phyloP scores from a whole-genome alignment of 2,329 filamentous ascomycete genomes.

The Fusarium sp. region DNA sequence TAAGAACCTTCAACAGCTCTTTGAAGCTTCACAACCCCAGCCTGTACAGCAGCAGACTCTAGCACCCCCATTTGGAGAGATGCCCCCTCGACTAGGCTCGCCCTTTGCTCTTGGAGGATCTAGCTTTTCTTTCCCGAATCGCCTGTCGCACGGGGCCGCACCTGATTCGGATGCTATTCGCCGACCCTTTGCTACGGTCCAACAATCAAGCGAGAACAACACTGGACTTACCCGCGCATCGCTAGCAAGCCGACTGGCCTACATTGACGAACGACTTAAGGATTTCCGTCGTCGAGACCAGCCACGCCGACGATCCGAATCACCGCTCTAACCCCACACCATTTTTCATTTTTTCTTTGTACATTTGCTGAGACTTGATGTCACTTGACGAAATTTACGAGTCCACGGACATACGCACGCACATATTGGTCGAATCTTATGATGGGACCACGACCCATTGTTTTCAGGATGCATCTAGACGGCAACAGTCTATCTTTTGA shows the following conservation, averaged over 20 bases:
- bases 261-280: conserved; percentile 68
- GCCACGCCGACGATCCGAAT: conserved; percentile 60
- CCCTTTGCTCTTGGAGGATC: conserved; percentile 64
- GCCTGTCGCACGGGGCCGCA: conserved; percentile 60
- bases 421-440: conserved; percentile 29
- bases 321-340: conserved; percentile 55
- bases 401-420: conserved; percentile 34
- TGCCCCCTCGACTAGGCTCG: conserved; percentile 66
- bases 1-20: conserved; percentile 56
- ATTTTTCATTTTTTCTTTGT: conserved; percentile 30
- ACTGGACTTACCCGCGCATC: conserved; percentile 55
- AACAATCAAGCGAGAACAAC: conserved; percentile 56
- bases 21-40: conserved; percentile 48
- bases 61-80: conserved; percentile 48
- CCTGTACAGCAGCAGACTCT: conserved; percentile 29
- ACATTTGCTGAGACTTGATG: conserved; percentile 37
- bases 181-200: conserved; percentile 68
- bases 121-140: conserved; percentile 71
- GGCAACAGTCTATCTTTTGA: conserved; percentile 38
- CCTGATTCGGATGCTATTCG: conserved; percentile 59
- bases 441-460: conserved; percentile 31
- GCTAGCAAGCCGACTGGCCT: conserved; percentile 64
- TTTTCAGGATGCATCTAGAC: conserved; percentile 46
- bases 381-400: conserved; percentile 43
- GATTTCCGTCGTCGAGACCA: conserved; percentile 61